Base-by-base conservation (phyloP, 2,329 filamentous ascomycete species). In the Fusarium sarcochroum region DNA sequence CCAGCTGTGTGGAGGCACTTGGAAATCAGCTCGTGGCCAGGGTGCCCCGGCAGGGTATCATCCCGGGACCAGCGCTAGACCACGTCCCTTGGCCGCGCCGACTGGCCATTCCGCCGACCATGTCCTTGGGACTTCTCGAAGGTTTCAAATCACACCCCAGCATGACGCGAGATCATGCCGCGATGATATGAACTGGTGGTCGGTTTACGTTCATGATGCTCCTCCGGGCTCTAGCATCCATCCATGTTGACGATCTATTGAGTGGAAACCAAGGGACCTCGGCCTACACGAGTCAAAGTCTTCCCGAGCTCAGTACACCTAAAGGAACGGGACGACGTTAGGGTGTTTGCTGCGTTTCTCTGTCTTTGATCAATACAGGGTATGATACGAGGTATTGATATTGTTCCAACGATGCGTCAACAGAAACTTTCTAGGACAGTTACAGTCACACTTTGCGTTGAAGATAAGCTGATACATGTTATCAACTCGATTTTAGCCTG, bases 91-190 rank as follows among this genome's bases (percentile, higher is more conserved):
- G 72, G 57, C 57, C 35, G 50, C 20, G 51, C 48, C 58, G 58
- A 71, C 58, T 70, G 62, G 54, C 46, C 62, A 71, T 75, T 75
- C 72, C 71, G 68, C 72, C 67, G 73, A 75, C 72, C 73, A 75
- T 75, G 71, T 67, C 73, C 73, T 71, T 75, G 73, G 73, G 71
- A 71, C 71, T 75, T 75, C 73, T 72, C 67, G 73, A 75, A 75
- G 72, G 73, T 74, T 75, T 75, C 71, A 73, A 60, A 65, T 64
- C 53, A 42, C 63, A 63, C 50, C 60, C 68, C 58, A 70, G 69
- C 70, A 73, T 73, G 66, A 66, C 58, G 72, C 69, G 61, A 74
- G 71, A 75, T 73, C 72, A 74, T 56, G 60, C 58, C 64, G 68
- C 56, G 57, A 68, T 69, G 59, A 71, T 66, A 68, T 71, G 71